phyloP scores from a whole-genome alignment of 2,329 filamentous ascomycete genomes.

The Xylaria sp. region DNA sequence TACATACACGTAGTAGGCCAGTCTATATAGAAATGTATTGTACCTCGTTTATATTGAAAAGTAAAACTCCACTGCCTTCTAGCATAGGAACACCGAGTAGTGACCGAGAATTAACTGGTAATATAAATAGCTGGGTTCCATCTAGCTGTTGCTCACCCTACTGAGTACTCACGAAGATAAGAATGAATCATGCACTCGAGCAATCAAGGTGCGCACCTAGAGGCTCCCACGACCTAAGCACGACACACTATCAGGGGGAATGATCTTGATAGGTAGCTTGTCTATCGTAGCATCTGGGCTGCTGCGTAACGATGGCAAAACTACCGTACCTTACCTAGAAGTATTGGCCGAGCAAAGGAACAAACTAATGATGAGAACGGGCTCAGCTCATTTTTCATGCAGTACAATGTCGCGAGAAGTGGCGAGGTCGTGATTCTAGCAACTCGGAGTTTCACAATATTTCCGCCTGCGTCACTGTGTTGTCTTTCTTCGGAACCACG shows the following conservation, averaged over 20 bases:
- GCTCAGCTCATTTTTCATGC: neutral
- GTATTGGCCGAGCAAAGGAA: neutral
- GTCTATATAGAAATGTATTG: too few species aligned
- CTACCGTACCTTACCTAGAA: neutral
- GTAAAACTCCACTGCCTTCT: neutral
- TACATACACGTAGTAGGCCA: too few species aligned
- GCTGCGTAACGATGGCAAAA: neutral
- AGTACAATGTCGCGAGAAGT: neutral
- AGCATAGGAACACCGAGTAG: too few species aligned
- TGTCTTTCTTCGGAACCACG: slow-evolving; percentile 1
- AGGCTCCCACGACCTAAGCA: too few species aligned
- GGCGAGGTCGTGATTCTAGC: neutral
- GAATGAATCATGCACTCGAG: too few species aligned
- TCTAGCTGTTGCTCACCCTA: too few species aligned
- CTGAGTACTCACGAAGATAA: too few species aligned
- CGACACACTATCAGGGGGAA: too few species aligned
- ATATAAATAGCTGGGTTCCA: too few species aligned
- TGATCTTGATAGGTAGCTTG: too few species aligned
- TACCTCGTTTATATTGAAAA: neutral
- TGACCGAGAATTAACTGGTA: too few species aligned
- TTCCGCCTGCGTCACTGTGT: slow-evolving; percentile 2
- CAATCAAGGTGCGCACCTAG: too few species aligned
- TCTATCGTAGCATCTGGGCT: neutral
- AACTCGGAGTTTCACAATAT: neutral
- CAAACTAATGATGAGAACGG: neutral